phyloP scores from a whole-genome alignment of 257 asterid genomes.

The Osmanthus fragrans region DNA sequence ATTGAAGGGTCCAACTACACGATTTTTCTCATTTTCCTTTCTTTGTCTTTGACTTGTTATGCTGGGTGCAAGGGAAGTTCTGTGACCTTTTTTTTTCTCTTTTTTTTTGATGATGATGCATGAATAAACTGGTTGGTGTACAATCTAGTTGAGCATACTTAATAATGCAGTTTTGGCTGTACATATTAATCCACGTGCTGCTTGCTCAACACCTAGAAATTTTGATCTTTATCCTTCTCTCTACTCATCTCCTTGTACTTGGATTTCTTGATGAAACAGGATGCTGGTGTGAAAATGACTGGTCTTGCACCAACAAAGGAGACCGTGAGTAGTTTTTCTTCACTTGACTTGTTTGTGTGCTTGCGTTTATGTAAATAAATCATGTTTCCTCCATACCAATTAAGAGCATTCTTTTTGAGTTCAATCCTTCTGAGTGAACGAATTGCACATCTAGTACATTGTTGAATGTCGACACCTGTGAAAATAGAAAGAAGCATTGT shows the following conservation, averaged over 20 bases:
- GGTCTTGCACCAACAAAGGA: slow-evolving; percentile 29
- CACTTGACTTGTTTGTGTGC: neutral
- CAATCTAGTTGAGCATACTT: neutral
- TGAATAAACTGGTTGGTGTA: neutral
- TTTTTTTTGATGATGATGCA: neutral
- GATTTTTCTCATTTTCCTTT: neutral
- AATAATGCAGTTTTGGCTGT: neutral
- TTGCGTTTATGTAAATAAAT: neutral
- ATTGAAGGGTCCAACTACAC: neutral
- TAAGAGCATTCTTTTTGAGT: neutral
- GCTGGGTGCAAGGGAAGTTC: neutral
- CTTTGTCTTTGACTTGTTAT: neutral
- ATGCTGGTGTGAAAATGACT: slow-evolving; percentile 54
- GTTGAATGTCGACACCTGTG: neutral
- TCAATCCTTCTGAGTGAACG: neutral
- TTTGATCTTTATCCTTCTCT: neutral
- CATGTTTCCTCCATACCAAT: neutral
- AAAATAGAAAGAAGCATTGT: neutral
- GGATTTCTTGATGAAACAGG: slow-evolving; percentile 32
- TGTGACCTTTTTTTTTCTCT: neutral
- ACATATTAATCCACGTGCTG: slow-evolving; percentile 12
- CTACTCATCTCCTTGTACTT: neutral
- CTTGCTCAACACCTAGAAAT: neutral
- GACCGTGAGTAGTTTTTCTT: slow-evolving; percentile 35
- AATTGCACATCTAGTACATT: neutral